These are phyloP conservation scores for Xylaria sp. DNA, from an alignment of 2,329 filamentous ascomycete genomes.

Conservation along the genomic window DNA sequence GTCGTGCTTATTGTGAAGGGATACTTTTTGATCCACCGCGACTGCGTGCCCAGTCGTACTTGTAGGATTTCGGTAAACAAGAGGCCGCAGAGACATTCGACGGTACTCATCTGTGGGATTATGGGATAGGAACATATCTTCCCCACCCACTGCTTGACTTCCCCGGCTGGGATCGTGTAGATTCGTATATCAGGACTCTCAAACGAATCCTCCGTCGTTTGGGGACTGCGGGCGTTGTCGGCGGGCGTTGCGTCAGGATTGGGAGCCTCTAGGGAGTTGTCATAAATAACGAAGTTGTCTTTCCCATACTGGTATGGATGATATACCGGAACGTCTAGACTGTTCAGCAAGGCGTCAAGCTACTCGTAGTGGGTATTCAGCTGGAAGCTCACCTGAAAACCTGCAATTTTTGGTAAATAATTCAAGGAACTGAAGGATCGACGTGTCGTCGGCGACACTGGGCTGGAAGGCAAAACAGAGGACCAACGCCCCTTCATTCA, in stretches of 20 bases:
- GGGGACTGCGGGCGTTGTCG: background rate
- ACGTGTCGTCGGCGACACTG: constrained; percentile 11
- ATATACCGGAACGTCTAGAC: background rate
- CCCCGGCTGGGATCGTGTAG: constrained; percentile 1
- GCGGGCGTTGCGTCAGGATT: too few relatives aligned
- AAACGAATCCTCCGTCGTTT: background rate
- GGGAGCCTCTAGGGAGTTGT: too few relatives aligned
- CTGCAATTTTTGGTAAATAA: background rate
- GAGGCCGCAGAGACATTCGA: constrained; percentile 2
- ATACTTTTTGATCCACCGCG: too few relatives aligned
- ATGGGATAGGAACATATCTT: background rate
- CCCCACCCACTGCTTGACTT: background rate
- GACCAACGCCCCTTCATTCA: constrained; percentile 9
- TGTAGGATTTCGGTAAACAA: background rate
- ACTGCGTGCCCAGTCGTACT: too few relatives aligned
- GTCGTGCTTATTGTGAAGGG: too few relatives aligned
- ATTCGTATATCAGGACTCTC: background rate
- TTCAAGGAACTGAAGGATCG: constrained; percentile 11
- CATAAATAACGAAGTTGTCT: too few relatives aligned
- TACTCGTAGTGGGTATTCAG: background rate
- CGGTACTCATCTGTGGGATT: too few relatives aligned
- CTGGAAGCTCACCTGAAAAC: background rate
- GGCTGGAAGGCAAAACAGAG: constrained; percentile 17
- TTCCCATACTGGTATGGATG: background rate
- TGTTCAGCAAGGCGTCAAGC: background rate